Base-by-base conservation (phyloP, 2,329 filamentous ascomycete genomes). In the Rasamsonia emersonii region DNA sequence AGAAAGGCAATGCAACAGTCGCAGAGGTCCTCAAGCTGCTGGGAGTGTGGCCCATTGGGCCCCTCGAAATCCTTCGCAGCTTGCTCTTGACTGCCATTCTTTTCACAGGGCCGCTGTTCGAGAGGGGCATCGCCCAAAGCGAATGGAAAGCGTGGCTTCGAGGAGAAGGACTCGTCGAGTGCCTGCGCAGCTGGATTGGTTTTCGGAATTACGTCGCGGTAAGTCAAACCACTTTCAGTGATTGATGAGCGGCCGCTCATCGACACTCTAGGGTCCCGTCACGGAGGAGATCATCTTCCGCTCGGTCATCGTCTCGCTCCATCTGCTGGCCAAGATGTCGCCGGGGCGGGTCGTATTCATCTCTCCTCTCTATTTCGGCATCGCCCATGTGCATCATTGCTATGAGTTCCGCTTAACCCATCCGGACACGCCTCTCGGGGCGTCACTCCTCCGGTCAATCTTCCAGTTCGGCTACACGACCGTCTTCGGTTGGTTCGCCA, bases 241-340 rank as follows among this genome's bases (percentile, higher is more conserved):
- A 14, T 39, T 18, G 9, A 14, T 21, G 11, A 18, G 20, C 10
- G 30, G 33, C 16, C 27, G 18, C 33, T 32, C 25, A 28, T n/a
- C 10, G 37, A 41, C 36, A 16, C 25, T 35, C 14, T 41, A 82
- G 80, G 86, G 86, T 20, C 88, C 91, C 1, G 65, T 91, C 33
- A 94, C 86, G 8, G 91, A 98, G 64, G 91, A 98, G 61, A 67
- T 93, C 38, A 81, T 95, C 48, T 98, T 95, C 68, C 83, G 91
- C 51, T 86, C 85, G 3, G 77, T 86, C 44, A 79, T 88, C 32
- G 72, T 95, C 23, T 83, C 89, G 2, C 70, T 95, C 8, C 79
- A 95, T 51, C 64, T 95, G 18, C 66, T 86, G 30, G 78, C 86
- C 13, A 71, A 71, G 26, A 65, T 76, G 30, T 68, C 70, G 25